These are phyloP conservation scores for Cercospora nicotianae DNA, from an alignment of 2,329 filamentous ascomycete genomes.

Conservation along the genomic window DNA sequence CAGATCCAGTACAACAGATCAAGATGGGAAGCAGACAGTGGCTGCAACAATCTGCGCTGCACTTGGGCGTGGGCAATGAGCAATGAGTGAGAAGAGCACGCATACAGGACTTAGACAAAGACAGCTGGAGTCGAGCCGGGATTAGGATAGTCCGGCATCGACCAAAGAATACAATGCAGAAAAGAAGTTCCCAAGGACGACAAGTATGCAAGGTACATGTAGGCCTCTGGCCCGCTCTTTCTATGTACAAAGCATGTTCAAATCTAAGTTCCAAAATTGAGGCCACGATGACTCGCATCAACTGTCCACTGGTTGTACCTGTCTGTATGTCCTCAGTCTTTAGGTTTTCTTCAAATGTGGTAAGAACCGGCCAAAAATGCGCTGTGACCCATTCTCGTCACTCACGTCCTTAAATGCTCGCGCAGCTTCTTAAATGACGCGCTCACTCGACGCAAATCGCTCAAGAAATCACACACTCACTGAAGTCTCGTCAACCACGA, in stretches of 20 bases:
- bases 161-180: not conserved
- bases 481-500: not conserved
- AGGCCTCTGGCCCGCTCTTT: not conserved
- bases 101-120: not conserved
- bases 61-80: not conserved
- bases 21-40: not conserved
- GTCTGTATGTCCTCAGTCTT: not conserved
- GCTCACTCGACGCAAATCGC: not conserved
- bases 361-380: not conserved
- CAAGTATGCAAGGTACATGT: not conserved
- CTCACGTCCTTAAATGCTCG: not conserved
- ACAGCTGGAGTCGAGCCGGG: not conserved
- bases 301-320: not conserved
- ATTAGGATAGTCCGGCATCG: not conserved
- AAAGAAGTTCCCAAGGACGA: not conserved
- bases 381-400: not conserved
- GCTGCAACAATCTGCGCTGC: not conserved
- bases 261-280: not conserved
- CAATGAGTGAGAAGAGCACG: not conserved
- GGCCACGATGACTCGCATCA: not conserved
- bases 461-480: not conserved
- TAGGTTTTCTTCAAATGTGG: not conserved
- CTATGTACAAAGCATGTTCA: not conserved
- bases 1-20: not conserved
- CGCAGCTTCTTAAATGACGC: not conserved